These are phyloP conservation scores for Leishmania martiniquensis DNA, from an alignment of 208 protist genomes.

Conservation along the genomic window DNA sequence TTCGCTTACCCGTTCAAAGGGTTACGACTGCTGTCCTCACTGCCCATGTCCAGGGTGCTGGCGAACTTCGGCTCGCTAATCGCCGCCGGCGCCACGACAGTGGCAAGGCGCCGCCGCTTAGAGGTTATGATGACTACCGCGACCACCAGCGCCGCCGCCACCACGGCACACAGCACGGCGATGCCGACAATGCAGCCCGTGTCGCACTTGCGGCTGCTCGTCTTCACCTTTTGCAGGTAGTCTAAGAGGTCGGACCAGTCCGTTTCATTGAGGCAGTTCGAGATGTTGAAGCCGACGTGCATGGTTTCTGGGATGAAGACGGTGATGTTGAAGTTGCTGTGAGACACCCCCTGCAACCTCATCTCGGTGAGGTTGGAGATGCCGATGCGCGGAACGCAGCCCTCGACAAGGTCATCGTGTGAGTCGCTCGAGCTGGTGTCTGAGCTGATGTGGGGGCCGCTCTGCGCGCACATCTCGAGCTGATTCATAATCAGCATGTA, in stretches of 20 bases:
- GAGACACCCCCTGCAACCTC: slow-evolving; percentile 5
- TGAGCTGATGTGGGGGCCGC: neutral
- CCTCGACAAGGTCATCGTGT: slow-evolving; percentile 3
- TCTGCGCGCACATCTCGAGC: slow-evolving; percentile 29
- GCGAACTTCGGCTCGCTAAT: slow-evolving; percentile 47
- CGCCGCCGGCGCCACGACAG: slow-evolving; percentile 56
- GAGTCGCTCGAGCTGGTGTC: slow-evolving; percentile 1
- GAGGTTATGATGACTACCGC: slow-evolving; percentile 67
- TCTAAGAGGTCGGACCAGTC: slow-evolving; percentile 41
- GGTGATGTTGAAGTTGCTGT: slow-evolving; percentile 36
- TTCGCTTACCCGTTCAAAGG: slow-evolving; percentile 22
- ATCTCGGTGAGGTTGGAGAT: slow-evolving; percentile 59
- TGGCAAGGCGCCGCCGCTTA: slow-evolving; percentile 72
- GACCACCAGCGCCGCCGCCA: slow-evolving; percentile 58
- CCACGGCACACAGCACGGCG: slow-evolving; percentile 59
- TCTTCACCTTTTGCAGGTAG: slow-evolving; percentile 20
- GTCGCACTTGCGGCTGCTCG: slow-evolving; percentile 34
- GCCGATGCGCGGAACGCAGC: slow-evolving; percentile 32
- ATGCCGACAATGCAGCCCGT: slow-evolving; percentile 79
- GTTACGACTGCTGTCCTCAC: slow-evolving; percentile 32
- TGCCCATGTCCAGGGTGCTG: slow-evolving; percentile 35
- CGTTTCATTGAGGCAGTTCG: slow-evolving; percentile 41
- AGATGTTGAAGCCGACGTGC: slow-evolving; percentile 44
- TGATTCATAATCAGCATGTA: slow-evolving; percentile 24
- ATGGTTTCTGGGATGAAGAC: slow-evolving; percentile 47